Evolutionary conservation across 108 stramenopile species (phyloP), one percentile per base, ranked within the genome.

Genomic region (Nitzschia palea): DNA sequence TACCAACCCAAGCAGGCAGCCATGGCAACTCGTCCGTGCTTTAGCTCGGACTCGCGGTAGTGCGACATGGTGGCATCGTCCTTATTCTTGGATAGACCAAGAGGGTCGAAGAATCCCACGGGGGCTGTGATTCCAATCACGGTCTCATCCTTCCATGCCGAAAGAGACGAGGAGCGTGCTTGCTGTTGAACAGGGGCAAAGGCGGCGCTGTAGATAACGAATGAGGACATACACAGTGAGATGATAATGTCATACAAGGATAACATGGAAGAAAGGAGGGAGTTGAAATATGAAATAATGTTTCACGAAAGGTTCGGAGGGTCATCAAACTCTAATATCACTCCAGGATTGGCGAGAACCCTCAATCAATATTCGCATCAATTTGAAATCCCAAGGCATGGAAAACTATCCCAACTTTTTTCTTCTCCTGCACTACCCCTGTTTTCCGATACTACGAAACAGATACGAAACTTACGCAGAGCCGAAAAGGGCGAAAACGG

Each of bases 1-100:
- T 94, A 88, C 93, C 94, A 96, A 75, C 97, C 97, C 45, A 96
- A 82, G 63, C 94, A 91, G 42, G 97, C 97, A 62, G 95, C 95
- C 97, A 98, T 98, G 72, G 95, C 87, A 62, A 98, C 94, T 65
- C 97, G 90, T 42, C 97, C 97, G 88, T 97, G 93, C 83, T 97
- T 97, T 60, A 97, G 82, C 78, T 97, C 97, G 42, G 95, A 79
- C 64, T 95, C 97, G 62, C 95, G 89, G 89, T 95, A 95, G 74
- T 80, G 84, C 44, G 68, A 73, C 93, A 94, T 87, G 57, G 84
- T 80, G 51, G 74, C 84, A 55, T 94, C 91, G 50, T 72, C 68
- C 71, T 91, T 88, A 33, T 77, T 80, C 44, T 78, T 81, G 62
- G 91, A 89, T 34, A 96, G 69, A 55, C 93, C 93, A 17, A 94